These are phyloP conservation scores for Colletotrichum kahawae DNA, from an alignment of 2,329 filamentous ascomycete species.

Conservation along the genomic window DNA sequence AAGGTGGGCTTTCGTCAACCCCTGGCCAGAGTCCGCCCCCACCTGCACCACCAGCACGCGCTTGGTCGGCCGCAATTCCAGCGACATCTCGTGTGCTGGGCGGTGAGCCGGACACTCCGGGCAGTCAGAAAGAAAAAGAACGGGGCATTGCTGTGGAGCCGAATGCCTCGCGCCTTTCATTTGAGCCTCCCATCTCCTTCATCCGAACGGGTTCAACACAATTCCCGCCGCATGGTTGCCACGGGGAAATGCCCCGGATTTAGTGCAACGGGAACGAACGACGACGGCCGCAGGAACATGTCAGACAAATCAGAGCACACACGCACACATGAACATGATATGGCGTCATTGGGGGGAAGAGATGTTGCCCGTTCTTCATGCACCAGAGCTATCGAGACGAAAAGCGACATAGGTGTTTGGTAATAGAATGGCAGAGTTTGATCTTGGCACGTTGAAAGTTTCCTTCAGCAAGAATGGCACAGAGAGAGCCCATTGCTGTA, in stretches of 20 bases:
- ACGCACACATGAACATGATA: not conserved
- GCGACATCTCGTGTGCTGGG: not conserved
- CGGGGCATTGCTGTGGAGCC: not conserved
- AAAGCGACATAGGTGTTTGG: conserved; percentile 56
- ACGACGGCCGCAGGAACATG: not conserved
- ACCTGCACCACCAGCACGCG: not conserved
- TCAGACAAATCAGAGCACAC: not conserved
- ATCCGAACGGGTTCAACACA: not conserved
- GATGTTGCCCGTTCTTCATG: conserved; percentile 61
- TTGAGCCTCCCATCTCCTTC: not conserved
- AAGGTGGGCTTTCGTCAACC: not conserved
- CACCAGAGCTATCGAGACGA: conserved; percentile 40
- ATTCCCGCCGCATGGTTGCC: not conserved
- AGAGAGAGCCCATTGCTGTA: conserved; percentile 59
- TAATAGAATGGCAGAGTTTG: conserved; percentile 55
- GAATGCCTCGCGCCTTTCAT: not conserved
- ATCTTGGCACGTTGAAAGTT: conserved; percentile 60
- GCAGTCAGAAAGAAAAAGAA: not conserved
- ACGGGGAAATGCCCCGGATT: not conserved
- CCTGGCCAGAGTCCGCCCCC: not conserved
- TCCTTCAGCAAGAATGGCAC: conserved; percentile 64
- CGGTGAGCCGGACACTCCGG: conserved; percentile 12
- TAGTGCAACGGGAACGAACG: not conserved
- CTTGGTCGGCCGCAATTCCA: not conserved
- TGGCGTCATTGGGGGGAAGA: not conserved